Percentiles rank a stretch among this genome's conserved stretches.
These are phyloP conservation scores for Phytophthora foliorum DNA, from an alignment of 352 stramenopile species.

Conservation along the genomic window DNA sequence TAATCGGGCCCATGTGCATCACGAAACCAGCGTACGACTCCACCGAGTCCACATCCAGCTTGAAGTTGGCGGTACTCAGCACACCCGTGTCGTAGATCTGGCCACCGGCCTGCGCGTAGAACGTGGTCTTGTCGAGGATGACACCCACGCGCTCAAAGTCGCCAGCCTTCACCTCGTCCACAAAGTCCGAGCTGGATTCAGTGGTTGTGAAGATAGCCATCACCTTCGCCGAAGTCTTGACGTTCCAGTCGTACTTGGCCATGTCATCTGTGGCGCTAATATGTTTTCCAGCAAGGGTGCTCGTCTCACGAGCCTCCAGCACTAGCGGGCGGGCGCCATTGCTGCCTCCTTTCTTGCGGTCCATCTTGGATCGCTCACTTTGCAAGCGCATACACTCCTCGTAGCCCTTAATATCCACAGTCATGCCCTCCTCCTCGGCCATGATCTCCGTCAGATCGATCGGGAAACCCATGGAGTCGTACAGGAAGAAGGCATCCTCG, in stretches of 20 bases:
- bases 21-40: constrained; percentile 97
- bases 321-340: constrained; percentile 85
- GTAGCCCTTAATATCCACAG: constrained; percentile 95
- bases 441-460: constrained; percentile 99
- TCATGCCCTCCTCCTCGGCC: constrained; percentile 96
- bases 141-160: constrained; percentile 94
- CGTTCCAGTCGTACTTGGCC: constrained; percentile 96
- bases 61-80: constrained; percentile 60
- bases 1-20: constrained; percentile 94
- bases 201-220: constrained; percentile 96
- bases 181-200: constrained; percentile 86
- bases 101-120: constrained; percentile 98
- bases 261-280: constrained; percentile 93
- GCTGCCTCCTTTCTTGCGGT: constrained; percentile 91
- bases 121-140: constrained; percentile 97
- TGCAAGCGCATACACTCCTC: constrained; percentile 95
- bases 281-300: constrained; percentile 80
- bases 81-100: constrained; percentile 96
- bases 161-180: constrained; percentile 72
- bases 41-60: constrained; percentile 90
- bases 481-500: constrained; percentile 98
- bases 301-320: constrained; percentile 96
- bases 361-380: constrained; percentile 83
- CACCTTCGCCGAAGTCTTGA: constrained; percentile 85
- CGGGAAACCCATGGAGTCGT: constrained; percentile 99